A percentile compares a stretch with the other conserved stretches of the same genome.
Evolutionary conservation across 345 rosid species (phyloP).

Genomic region (Pugionium dolabratum): DNA sequence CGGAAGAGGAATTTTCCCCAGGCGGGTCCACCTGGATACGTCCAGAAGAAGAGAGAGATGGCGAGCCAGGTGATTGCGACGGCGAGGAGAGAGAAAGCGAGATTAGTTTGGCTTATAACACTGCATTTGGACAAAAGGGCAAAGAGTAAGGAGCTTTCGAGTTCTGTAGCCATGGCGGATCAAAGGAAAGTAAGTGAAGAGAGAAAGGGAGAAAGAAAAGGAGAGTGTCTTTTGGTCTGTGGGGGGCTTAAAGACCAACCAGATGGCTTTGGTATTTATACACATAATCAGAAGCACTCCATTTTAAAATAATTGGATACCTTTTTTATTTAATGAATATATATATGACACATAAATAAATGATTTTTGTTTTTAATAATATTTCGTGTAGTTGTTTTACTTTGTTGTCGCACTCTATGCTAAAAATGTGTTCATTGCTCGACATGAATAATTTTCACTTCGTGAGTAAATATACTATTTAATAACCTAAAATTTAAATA

Average conservation of each 20-base stretch:
- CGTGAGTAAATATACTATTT: not conserved
- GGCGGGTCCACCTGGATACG: constrained; percentile 71
- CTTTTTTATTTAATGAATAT: not conserved
- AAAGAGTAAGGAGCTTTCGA: constrained; percentile 50
- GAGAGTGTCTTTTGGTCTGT: constrained; percentile 41
- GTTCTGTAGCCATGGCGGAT: constrained; percentile 49
- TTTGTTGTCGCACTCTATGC: constrained; percentile 14
- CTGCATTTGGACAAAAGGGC: constrained; percentile 65
- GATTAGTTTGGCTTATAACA: constrained; percentile 44
- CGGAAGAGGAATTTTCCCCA: constrained; percentile 55
- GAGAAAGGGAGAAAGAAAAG: constrained; percentile 21
- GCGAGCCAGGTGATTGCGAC: constrained; percentile 40
- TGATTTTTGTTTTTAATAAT: not conserved
- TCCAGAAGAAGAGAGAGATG: constrained; percentile 54
- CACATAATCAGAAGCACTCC: constrained; percentile 13
- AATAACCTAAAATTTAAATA: not conserved
- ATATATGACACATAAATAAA: not conserved
- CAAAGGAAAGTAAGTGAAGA: constrained; percentile 19
- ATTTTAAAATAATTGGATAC: not conserved
- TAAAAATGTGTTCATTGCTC: constrained; percentile 4
- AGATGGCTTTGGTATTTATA: constrained; percentile 43
- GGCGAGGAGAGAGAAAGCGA: constrained; percentile 49
- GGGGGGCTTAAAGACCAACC: constrained; percentile 39
- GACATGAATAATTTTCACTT: not conserved
- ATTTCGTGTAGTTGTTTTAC: constrained; percentile 2